Base-by-base conservation (phyloP, 78 protist genomes). In the Bigelowiella natans region DNA sequence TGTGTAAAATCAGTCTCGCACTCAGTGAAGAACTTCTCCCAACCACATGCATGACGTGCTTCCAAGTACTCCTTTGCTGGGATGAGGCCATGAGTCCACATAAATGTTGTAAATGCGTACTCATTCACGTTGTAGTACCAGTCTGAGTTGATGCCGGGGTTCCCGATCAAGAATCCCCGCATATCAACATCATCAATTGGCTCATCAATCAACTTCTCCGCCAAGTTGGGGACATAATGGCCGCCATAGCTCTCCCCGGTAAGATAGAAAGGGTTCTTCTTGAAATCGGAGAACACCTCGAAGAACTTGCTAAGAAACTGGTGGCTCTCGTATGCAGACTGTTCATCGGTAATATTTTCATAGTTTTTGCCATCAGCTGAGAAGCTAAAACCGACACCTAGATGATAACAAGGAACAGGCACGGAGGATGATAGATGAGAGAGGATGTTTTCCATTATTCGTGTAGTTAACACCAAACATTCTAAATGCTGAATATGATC, bases 1-100 rank as follows among this genome's bases (percentile, higher is more conserved):
- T 85, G 36, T 34, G 87, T 85, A 18, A 85, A 85, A 11, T 85
- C 87, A 7, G 30, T 11, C 18, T 37, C 37, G 64, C 89, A 87
- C 7, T 37, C 89, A 2, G 73, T 18, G 89, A 28, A 28, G 64
- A 87, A 87, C 2, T 3, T 2, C 11, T 31, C 11, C 89, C 89
- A 87, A 29, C 89, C 89, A 64, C 89, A 87, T 2, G 39, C 64
- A 64, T 87, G 3, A 29, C 11, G 26, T 26, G 89, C 39, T 7
- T 3, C 11, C 34, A 28, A 2, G 84, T 39, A 87, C 89, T 11
- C 89, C 31, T 11, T 18, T 11, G 39, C 11, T 11, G 89, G 89
- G 28, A 87, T 39, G 39, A 87, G 89, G 84, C 84, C 89, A n/a
- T 87, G 89, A 29, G 86, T 31, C 86, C 86, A 83, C 36, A 83